Conservation (phyloP, 2,329 filamentous ascomycete genomes). For the Fusarium brachygibbosum region DNA sequence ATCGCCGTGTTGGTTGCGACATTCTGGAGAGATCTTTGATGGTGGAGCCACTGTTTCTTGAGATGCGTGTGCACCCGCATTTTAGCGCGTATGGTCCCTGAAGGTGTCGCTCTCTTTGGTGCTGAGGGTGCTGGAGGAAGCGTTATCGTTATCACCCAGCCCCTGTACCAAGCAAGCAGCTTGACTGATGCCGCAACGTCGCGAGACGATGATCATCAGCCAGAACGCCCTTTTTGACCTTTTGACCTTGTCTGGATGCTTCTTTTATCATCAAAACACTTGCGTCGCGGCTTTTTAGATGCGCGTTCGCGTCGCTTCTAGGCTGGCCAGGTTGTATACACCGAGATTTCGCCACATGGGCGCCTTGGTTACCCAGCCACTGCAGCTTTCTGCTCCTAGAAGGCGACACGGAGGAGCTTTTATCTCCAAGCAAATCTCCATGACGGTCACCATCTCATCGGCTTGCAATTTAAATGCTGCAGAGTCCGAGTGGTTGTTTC, state of each 20-base stretch:
- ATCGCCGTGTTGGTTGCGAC: constrained; percentile 36
- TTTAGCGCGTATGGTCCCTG: constrained; percentile 44
- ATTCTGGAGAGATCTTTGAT: constrained; percentile 40
- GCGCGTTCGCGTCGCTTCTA: constrained; percentile 42
- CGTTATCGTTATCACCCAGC: constrained; percentile 41
- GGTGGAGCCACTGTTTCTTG: constrained; percentile 43
- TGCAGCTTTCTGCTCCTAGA: constrained; percentile 39
- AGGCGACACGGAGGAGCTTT: constrained; percentile 41
- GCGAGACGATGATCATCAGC: constrained; percentile 41
- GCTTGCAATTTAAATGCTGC: constrained; percentile 51
- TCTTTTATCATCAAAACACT: constrained; percentile 44
- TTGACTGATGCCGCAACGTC: constrained; percentile 34
- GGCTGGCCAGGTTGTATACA: constrained; percentile 43
- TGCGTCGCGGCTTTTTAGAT: constrained; percentile 9
- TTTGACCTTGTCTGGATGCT: constrained; percentile 41
- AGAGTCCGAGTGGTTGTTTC: constrained; percentile 44
- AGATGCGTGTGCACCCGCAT: constrained; percentile 43
- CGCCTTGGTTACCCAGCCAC: constrained; percentile 39
- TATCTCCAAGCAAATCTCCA: constrained; percentile 46
- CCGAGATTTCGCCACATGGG: constrained; percentile 43
- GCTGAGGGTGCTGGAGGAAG: constrained; percentile 21
- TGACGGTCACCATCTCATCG: constrained; percentile 43
- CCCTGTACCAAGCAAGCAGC: constrained; percentile 42
- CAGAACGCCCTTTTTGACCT: constrained; percentile 30
- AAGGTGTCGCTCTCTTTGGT: constrained; percentile 39